These are phyloP conservation scores for Apiotrichum brassicae DNA, from an alignment of 1,284 basidiomycete species.

Conservation along the genomic window DNA sequence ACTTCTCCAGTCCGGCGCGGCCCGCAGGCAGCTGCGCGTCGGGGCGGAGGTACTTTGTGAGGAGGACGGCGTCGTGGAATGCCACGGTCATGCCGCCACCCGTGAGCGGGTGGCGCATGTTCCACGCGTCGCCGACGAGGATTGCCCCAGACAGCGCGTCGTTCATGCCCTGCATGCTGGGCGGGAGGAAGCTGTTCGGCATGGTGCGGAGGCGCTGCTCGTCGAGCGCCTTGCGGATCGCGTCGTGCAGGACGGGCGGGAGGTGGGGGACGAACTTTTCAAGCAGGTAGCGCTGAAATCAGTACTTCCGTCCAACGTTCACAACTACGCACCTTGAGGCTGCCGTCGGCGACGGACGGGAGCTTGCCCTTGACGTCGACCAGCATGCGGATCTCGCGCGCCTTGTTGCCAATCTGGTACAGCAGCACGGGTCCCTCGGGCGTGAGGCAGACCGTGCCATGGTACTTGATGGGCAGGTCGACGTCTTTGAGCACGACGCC, in stretches of 20 bases:
- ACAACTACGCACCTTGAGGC: conserved; percentile 56
- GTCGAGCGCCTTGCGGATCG: conserved; percentile 59
- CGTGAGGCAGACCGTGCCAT: conserved; percentile 76
- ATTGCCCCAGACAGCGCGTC: conserved; percentile 60
- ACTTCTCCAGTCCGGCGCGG: conserved; percentile 52
- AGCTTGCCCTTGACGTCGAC: conserved; percentile 84
- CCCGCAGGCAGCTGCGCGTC: conserved; percentile 26
- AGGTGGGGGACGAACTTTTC: conserved; percentile 70
- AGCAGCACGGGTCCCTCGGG: conserved; percentile 75
- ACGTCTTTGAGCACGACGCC: conserved; percentile 71
- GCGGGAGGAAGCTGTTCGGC: conserved; percentile 92
- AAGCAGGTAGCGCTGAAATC: conserved; percentile 59
- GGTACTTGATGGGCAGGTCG: conserved; percentile 68
- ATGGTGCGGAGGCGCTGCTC: conserved; percentile 75
- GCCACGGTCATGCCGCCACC: conserved; percentile 97
- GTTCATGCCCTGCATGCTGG: conserved; percentile 65
- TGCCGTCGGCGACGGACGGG: conserved; percentile 58
- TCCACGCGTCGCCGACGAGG: conserved; percentile 93
- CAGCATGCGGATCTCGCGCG: conserved; percentile 77
- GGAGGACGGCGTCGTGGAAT: conserved; percentile 70
- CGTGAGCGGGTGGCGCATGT: conserved; percentile 97
- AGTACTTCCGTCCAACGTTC: background rate
- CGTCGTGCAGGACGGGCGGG: conserved; percentile 59
- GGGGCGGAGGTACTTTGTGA: conserved; percentile 58
- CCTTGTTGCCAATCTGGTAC: conserved; percentile 67